Evolutionary conservation across 306 rosid genomes (phyloP).

Genomic region (Macrotyloma uniflorum): DNA sequence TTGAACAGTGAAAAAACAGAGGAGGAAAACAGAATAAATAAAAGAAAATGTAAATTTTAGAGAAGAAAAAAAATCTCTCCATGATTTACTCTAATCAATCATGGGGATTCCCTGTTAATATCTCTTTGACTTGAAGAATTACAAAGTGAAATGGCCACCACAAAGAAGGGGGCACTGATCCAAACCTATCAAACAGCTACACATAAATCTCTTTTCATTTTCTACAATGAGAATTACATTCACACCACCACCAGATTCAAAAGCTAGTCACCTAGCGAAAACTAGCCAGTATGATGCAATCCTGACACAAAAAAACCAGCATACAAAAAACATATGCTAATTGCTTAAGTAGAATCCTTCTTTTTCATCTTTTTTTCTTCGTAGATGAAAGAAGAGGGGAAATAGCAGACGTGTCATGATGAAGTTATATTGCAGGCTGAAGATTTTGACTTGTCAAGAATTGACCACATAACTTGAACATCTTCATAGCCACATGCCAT

Average conservation of each 20-base stretch:
- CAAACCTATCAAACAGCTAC: slow-evolving; percentile 33
- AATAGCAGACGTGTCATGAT: slow-evolving; percentile 33
- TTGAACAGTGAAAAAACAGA: not conserved
- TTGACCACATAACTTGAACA: slow-evolving; percentile 98
- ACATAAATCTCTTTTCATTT: not conserved
- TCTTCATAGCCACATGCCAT: slow-evolving; percentile 96
- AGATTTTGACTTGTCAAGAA: slow-evolving; percentile 88
- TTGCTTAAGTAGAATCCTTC: not conserved
- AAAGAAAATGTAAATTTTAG: slow-evolving; percentile 33
- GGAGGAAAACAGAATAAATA: not conserved
- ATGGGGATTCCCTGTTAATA: slow-evolving; percentile 72
- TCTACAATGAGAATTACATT: slow-evolving; percentile 44
- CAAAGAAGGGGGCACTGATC: slow-evolving; percentile 39
- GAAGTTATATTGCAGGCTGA: slow-evolving; percentile 65
- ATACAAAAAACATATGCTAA: slow-evolving; percentile 27
- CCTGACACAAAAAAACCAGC: slow-evolving; percentile 8
- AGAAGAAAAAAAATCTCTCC: slow-evolving; percentile 61
- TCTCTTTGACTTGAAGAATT: slow-evolving; percentile 24
- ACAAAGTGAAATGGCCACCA: slow-evolving; percentile 37
- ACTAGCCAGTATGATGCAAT: slow-evolving; percentile 38
- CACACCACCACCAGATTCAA: slow-evolving; percentile 41
- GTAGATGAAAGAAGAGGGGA: not conserved
- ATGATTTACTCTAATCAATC: slow-evolving; percentile 49
- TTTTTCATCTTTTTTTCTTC: not conserved
- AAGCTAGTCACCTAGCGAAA: slow-evolving; percentile 27